These are phyloP conservation scores for Asclepias syriaca DNA, from an alignment of 257 asterid species.

Conservation along the genomic window DNA sequence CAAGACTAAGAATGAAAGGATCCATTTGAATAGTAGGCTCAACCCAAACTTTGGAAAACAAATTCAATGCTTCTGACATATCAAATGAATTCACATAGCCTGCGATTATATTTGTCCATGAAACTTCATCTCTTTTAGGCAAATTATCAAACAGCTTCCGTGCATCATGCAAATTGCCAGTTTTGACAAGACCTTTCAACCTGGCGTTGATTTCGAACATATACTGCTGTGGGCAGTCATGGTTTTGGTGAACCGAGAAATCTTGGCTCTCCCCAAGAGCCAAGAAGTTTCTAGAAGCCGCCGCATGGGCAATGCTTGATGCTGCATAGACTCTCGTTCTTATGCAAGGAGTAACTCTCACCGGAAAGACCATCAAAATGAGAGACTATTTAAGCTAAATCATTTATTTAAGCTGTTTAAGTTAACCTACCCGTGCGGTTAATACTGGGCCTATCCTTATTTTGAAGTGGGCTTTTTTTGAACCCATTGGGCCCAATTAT, in stretches of 20 bases:
- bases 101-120: constrained; percentile 82
- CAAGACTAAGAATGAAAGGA: constrained; percentile 71
- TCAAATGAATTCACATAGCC: constrained; percentile 62
- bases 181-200: constrained; percentile 37
- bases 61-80: constrained; percentile 56
- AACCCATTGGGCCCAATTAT: too few species aligned
- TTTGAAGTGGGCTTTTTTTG: too few species aligned
- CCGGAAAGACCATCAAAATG: not conserved
- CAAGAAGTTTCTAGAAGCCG: constrained; percentile 29
- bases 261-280: constrained; percentile 19
- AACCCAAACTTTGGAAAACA: constrained; percentile 61
- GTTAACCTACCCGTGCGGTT: not conserved
- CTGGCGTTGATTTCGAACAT: constrained; percentile 49
- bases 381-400: not conserved
- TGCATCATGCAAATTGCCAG: constrained; percentile 51
- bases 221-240: constrained; percentile 21
- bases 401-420: not conserved
- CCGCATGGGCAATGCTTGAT: constrained; percentile 33
- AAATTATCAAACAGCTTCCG: constrained; percentile 64
- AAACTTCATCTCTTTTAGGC: constrained; percentile 64
- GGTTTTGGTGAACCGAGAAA: constrained; percentile 15
- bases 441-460: not conserved
- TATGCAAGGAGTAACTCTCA: constrained; percentile 6
- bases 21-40: constrained; percentile 45
- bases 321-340: constrained; percentile 28